Evolutionary conservation across 345 rosid species (phyloP), one percentile per base, ranked within the genome.

Genomic region (Pistacia integerrima): DNA sequence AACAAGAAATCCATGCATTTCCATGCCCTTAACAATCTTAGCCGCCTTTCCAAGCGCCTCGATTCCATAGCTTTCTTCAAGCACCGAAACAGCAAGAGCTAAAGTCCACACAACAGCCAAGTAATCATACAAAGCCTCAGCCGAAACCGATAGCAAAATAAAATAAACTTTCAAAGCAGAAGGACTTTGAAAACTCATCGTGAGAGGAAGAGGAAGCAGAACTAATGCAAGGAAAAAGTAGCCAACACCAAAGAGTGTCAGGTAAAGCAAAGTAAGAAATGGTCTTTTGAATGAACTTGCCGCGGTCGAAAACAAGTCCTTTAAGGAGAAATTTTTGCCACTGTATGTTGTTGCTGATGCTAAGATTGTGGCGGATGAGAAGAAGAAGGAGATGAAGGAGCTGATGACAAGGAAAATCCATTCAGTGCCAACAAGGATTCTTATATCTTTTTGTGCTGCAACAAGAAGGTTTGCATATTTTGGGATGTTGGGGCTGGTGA

Each of bases 11-110:
- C 87, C 90, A 38, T 74, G 84, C 11, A 73, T 60, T 20, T 75
- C 67, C 85, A 72, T 78, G 52, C 81, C 92, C 76, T 83, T 82
- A 14, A 75, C 85, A n/a, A 90, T 77, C 83, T 59, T 67, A 63
- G 82, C 83, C 11, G 93, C 94, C 84, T 88, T 85, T 67, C 85
- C 84, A 4, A 90, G 69, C 30, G 90, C 90, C 82, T 85, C 86
- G 14, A 85, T 66, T 54, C 97, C 91, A 8, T 57, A 77, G 22
- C 64, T 83, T 46, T 87, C 81, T 64, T 89, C 97, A 8, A 87
- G 75, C 13, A 83, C 81, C 54, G 92, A 90, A 63, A 86, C 72
- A 36, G 89, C 87, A 41, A 83, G 8, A 22, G 90, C 89, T 28
- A 89, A 62, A 33, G 58, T 67, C 94, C 89, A 92, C 35, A 72